A percentile compares a stretch with the other conserved stretches of the same genome.
These are phyloP conservation scores for Ceratocystiopsis sp. DNA, from an alignment of 2,329 filamentous ascomycete genomes.

Conservation along the genomic window DNA sequence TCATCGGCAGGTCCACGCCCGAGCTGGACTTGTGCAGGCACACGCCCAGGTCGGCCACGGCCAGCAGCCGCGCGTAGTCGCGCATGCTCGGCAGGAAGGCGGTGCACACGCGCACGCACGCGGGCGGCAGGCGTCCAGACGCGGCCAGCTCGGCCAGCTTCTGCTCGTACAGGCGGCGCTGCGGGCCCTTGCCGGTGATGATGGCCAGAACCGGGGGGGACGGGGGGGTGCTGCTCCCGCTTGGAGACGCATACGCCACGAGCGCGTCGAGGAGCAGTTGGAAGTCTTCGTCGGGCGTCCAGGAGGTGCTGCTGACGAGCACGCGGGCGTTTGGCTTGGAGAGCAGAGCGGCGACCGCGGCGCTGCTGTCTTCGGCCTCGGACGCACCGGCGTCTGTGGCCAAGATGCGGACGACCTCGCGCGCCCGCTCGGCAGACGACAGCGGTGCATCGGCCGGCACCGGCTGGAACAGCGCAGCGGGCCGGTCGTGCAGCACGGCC, in stretches of 20 bases:
- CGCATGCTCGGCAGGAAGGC: constrained; percentile 62
- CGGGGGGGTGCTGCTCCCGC: constrained; percentile 18
- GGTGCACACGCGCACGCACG: constrained; percentile 58
- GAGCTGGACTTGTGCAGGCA: constrained; percentile 87
- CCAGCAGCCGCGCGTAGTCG: constrained; percentile 73
- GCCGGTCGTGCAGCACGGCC: constrained; percentile 69
- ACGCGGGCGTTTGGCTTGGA: constrained; percentile 19
- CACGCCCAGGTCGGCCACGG: constrained; percentile 73
- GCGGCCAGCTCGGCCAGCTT: constrained; percentile 44
- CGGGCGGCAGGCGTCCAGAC: constrained; percentile 46
- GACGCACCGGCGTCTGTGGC: background rate
- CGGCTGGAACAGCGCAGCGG: constrained; percentile 66
- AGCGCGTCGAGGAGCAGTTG: constrained; percentile 71
- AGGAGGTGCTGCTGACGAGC: constrained; percentile 85
- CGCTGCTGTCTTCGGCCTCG: too few relatives aligned
- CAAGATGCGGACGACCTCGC: constrained; percentile 3
- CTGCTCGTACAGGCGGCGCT: constrained; percentile 57
- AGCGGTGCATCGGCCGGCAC: constrained; percentile 16
- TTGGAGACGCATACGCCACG: constrained; percentile 37
- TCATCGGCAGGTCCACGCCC: constrained; percentile 95
- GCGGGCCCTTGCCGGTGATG: constrained; percentile 87
- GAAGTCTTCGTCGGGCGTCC: constrained; percentile 96
- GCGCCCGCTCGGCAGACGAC: background rate
- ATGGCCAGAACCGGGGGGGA: constrained; percentile 65
- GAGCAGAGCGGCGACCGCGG: background rate